Conservation (phyloP, 306 rosid genomes). For the Rosa rugosa region DNA sequence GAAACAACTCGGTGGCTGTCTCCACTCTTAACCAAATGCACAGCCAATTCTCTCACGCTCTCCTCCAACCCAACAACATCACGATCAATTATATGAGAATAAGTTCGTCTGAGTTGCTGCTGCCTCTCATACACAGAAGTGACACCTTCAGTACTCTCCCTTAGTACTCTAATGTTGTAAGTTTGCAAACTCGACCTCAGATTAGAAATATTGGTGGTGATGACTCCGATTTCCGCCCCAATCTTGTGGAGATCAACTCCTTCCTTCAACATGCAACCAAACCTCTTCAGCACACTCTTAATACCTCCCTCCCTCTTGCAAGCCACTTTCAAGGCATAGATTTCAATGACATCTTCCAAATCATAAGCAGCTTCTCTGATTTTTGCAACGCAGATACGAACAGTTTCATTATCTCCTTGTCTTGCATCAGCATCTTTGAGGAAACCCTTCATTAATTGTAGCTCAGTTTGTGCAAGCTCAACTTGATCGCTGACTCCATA, state of each 20-base stretch:
- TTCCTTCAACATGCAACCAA: constrained; percentile 2
- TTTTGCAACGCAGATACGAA: not conserved
- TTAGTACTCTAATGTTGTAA: not conserved
- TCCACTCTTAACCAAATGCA: constrained; percentile 28
- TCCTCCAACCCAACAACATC: constrained; percentile 45
- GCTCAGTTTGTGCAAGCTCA: constrained; percentile 9
- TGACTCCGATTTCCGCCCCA: constrained; percentile 22
- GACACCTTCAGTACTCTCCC: not conserved
- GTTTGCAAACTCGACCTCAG: constrained; percentile 16
- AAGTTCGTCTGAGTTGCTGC: constrained; percentile 38
- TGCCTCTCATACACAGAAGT: constrained; percentile 14
- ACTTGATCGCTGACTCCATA: constrained; percentile 12
- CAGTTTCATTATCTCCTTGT: not conserved
- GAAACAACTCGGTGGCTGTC: constrained; percentile 24
- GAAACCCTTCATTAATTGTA: not conserved
- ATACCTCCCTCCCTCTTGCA: not conserved
- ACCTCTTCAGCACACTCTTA: constrained; percentile 26
- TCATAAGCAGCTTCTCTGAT: constrained; percentile 12
- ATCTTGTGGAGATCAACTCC: not conserved
- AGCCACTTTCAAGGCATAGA: constrained; percentile 17
- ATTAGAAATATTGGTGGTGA: constrained; percentile 17
- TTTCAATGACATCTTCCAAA: constrained; percentile 36
- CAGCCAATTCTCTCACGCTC: constrained; percentile 24
- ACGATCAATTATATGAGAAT: constrained; percentile 47
- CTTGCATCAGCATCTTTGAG: constrained; percentile 10